Percentiles rank a stretch among this genome's conserved stretches.
phyloP scores from a whole-genome alignment of 225 moss, liverwort and hornwort species.

The Bryoerythrophyllum caledonicum region DNA sequence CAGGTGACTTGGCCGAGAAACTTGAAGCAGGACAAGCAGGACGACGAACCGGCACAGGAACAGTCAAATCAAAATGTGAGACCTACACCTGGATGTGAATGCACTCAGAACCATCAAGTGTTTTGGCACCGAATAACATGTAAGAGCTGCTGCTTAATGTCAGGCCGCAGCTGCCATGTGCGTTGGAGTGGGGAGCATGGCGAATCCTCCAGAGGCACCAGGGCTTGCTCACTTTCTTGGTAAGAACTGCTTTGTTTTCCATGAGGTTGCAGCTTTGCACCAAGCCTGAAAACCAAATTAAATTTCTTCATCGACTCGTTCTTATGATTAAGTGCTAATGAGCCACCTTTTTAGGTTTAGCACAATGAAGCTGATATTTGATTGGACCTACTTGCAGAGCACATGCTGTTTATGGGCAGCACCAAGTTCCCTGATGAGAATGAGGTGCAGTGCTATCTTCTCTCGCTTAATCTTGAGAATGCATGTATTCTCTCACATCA shows the following conservation, averaged over 20 bases:
- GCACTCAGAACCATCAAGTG: background rate
- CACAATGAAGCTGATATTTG: slow-evolving; percentile 11
- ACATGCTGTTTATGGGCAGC: slow-evolving; percentile 69
- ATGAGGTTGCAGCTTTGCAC: background rate
- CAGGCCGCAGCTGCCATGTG: slow-evolving; percentile 77
- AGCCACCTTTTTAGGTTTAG: slow-evolving; percentile 6
- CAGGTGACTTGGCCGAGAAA: background rate
- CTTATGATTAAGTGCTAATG: background rate
- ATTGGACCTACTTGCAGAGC: slow-evolving; percentile 45
- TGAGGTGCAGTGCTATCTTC: slow-evolving; percentile 35
- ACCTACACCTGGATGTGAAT: background rate
- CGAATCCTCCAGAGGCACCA: slow-evolving; percentile 49
- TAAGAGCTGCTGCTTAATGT: background rate
- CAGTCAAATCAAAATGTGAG: slow-evolving; percentile 36
- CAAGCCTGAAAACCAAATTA: too few species aligned
- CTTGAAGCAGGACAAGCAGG: slow-evolving; percentile 37
- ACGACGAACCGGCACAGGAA: slow-evolving; percentile 19
- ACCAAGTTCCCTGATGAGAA: slow-evolving; percentile 60
- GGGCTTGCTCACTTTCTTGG: slow-evolving; percentile 72
- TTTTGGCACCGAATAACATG: slow-evolving; percentile 12
- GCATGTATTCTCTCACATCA: background rate
- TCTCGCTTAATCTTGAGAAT: background rate
- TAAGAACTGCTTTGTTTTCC: slow-evolving; percentile 25
- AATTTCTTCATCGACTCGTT: background rate
- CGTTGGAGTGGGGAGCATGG: slow-evolving; percentile 69